These are phyloP conservation scores for Lentinula lateritia DNA, from an alignment of 768 basidiomycete species.

Conservation along the genomic window DNA sequence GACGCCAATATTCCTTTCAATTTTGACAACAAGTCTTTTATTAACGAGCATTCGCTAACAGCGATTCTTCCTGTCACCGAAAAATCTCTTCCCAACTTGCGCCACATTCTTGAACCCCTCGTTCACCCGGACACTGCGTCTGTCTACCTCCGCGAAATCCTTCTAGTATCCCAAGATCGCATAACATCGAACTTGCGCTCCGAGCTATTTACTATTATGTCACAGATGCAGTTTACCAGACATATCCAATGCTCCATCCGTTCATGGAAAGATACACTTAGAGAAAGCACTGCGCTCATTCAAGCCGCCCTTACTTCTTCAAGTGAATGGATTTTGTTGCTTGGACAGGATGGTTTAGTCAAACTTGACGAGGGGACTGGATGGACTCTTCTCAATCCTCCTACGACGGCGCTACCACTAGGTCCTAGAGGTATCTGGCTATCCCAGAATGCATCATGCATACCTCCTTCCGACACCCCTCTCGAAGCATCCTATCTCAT, in stretches of 20 bases:
- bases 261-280: background rate
- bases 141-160: background rate
- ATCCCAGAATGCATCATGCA: constrained; percentile 21
- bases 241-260: constrained; percentile 1
- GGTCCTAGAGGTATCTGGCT: constrained; percentile 34
- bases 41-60: background rate
- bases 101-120: background rate
- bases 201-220: background rate
- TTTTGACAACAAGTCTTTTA: background rate
- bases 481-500: constrained; percentile 45
- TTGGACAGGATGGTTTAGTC: constrained; percentile 41
- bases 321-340: constrained; percentile 46
- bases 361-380: constrained; percentile 25
- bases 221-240: background rate
- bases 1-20: background rate
- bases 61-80: constrained; percentile 3
- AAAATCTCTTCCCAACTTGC: background rate
- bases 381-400: constrained; percentile 37
- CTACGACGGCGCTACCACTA: constrained; percentile 27
- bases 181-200: background rate
- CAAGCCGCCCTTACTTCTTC: constrained; percentile 30
- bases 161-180: background rate
- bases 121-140: constrained; percentile 2
- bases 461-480: constrained; percentile 22
- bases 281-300: constrained; percentile 16